Conservation (phyloP, 2,329 filamentous ascomycete genomes). For the Epichloe coenophiala region DNA sequence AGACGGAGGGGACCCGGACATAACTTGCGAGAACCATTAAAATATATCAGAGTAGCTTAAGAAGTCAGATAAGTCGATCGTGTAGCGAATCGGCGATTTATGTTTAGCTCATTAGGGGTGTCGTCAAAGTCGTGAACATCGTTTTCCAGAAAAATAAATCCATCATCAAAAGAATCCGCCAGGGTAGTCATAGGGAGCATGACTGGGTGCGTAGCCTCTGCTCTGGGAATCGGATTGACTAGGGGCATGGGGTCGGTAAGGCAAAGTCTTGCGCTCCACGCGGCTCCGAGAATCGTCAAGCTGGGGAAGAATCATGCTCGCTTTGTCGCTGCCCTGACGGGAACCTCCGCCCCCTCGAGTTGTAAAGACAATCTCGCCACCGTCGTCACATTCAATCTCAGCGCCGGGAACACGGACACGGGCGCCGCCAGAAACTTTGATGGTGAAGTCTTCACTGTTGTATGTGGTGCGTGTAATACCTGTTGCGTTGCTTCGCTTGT, state of each 20-base stretch:
- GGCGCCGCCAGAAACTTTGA: slow-evolving; percentile 44
- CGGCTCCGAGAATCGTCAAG: slow-evolving; percentile 32
- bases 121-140: not conserved
- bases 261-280: slow-evolving; percentile 28
- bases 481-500: slow-evolving; percentile 46
- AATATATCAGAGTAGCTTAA: not conserved
- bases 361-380: slow-evolving; percentile 46
- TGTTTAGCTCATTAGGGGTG: slow-evolving; percentile 13
- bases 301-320: slow-evolving; percentile 31
- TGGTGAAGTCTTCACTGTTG: slow-evolving; percentile 44
- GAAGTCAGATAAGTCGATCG: not conserved
- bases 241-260: slow-evolving; percentile 30
- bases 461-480: slow-evolving; percentile 41
- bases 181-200: slow-evolving; percentile 17
- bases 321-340: slow-evolving; percentile 36
- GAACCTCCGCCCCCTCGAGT: slow-evolving; percentile 14
- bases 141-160: not conserved
- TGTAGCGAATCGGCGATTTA: slow-evolving; percentile 1
- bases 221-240: slow-evolving; percentile 36
- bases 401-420: slow-evolving; percentile 41
- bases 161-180: slow-evolving; percentile 18
- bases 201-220: slow-evolving; percentile 18
- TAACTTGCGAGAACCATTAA: not conserved
- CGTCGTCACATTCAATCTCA: slow-evolving; percentile 44
- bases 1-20: not conserved